Conservation (phyloP, 331 rosid genomes). For the Acacia pycnantha region DNA sequence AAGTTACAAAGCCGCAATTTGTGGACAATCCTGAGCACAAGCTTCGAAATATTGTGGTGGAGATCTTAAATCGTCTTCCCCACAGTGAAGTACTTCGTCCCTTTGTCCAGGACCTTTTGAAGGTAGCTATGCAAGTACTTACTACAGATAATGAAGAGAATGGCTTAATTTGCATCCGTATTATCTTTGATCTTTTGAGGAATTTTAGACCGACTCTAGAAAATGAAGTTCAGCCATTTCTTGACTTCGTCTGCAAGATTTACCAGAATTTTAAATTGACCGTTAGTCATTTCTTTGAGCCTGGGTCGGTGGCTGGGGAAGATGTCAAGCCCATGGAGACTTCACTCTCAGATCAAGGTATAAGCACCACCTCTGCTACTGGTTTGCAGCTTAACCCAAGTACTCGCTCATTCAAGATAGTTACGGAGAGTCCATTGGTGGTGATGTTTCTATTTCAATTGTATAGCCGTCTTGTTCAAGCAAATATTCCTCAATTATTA, state of each 20-base stretch:
- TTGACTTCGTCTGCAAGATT: constrained; percentile 49
- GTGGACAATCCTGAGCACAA: constrained; percentile 21
- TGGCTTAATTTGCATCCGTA: no score
- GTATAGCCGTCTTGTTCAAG: constrained; percentile 18
- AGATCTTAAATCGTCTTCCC: constrained; percentile 16
- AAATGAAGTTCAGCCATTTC: constrained; percentile 10
- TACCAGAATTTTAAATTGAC: constrained; percentile 65
- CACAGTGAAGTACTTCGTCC: constrained; percentile 19
- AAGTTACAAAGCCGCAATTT: constrained; percentile 16
- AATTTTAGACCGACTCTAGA: no score
- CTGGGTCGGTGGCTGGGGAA: constrained; percentile 23
- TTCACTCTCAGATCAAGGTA: constrained; percentile 14
- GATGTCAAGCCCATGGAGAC: constrained; percentile 18
- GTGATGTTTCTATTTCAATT: constrained; percentile 17
- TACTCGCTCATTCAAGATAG: constrained; percentile 19
- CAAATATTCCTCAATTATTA: constrained; percentile 12
- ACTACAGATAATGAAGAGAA: constrained; percentile 50
- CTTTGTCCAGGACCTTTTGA: constrained; percentile 18
- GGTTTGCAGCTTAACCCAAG: constrained; percentile 19
- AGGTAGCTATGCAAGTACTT: constrained; percentile 10
- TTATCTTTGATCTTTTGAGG: no score
- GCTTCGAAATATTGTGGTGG: constrained; percentile 23
- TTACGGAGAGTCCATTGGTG: constrained; percentile 18
- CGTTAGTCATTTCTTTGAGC: constrained; percentile 66
- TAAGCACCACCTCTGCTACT: constrained; percentile 1